Conservation (phyloP, 345 rosid species). For the Populus alba region DNA sequence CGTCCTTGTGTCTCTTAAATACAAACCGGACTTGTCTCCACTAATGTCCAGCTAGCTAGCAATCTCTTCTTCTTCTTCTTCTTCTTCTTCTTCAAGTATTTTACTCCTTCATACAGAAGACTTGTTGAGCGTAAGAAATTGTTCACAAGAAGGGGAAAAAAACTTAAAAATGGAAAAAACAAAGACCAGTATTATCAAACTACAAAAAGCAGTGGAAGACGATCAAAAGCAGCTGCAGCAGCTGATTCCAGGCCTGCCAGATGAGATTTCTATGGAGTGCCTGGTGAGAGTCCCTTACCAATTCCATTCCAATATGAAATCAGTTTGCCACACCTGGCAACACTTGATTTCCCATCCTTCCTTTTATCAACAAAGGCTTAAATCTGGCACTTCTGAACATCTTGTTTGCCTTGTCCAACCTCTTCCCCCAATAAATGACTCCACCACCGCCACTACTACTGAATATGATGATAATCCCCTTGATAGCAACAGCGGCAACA, state of each 20-base stretch:
- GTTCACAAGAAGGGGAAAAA: not conserved
- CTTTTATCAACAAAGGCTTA: slow-evolving; percentile 32
- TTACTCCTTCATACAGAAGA: not conserved
- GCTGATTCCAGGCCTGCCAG: slow-evolving; percentile 52
- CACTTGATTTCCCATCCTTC: slow-evolving; percentile 34
- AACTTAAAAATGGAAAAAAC: not conserved
- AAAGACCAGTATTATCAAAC: not conserved
- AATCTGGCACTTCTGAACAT: slow-evolving; percentile 39
- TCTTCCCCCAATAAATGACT: not conserved
- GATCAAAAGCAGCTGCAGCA: slow-evolving; percentile 2
- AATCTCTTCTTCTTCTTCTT: too few relatives aligned
- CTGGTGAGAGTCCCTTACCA: slow-evolving; percentile 45
- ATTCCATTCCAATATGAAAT: slow-evolving; percentile 41
- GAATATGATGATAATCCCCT: not conserved
- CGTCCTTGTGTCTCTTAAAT: too few relatives aligned
- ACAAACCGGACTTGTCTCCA: too few relatives aligned
- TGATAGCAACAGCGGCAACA: not conserved
- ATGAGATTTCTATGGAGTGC: slow-evolving; percentile 49
- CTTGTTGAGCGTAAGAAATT: not conserved
- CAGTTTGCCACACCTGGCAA: slow-evolving; percentile 46
- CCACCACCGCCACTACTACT: not conserved
- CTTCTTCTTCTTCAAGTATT: too few relatives aligned
- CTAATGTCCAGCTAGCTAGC: too few relatives aligned
- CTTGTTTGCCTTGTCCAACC: slow-evolving; percentile 55
- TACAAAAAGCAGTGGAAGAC: not conserved